Evolutionary conservation across 1,284 basidiomycete genomes (phyloP).

Genomic region (Takashimella koratensis): DNA sequence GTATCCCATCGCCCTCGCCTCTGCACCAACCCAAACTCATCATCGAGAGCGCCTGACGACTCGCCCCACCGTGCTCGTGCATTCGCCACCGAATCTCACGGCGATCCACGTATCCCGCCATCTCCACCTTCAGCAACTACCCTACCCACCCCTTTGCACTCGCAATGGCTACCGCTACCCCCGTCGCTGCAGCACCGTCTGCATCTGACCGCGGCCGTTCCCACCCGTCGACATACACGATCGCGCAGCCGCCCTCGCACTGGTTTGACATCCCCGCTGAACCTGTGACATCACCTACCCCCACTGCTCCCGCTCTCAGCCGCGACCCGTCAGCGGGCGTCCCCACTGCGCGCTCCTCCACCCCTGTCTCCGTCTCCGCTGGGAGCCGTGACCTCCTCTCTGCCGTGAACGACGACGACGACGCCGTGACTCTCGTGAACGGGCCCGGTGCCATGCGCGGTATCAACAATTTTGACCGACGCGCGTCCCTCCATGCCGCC

Average conservation of each 20-base stretch:
- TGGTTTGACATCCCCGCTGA: neutral
- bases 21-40: no score
- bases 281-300: neutral
- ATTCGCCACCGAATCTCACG: no score
- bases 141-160: no score
- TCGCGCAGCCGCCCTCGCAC: neutral
- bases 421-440: neutral
- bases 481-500: neutral
- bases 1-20: no score
- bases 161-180: neutral
- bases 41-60: no score
- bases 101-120: no score
- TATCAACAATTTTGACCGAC: neutral
- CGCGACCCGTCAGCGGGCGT: no score
- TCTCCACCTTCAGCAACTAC: no score
- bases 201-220: neutral
- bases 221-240: neutral
- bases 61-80: no score
- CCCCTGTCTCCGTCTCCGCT: neutral
- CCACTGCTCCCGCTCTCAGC: no score
- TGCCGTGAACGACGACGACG: neutral
- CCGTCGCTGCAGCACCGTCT: neutral
- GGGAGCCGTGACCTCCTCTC: neutral
- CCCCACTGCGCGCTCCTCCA: no score
- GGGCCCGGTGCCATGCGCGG: neutral